These are phyloP conservation scores for Agaricus subrufescens DNA, from an alignment of 768 basidiomycete genomes.

Conservation along the genomic window DNA sequence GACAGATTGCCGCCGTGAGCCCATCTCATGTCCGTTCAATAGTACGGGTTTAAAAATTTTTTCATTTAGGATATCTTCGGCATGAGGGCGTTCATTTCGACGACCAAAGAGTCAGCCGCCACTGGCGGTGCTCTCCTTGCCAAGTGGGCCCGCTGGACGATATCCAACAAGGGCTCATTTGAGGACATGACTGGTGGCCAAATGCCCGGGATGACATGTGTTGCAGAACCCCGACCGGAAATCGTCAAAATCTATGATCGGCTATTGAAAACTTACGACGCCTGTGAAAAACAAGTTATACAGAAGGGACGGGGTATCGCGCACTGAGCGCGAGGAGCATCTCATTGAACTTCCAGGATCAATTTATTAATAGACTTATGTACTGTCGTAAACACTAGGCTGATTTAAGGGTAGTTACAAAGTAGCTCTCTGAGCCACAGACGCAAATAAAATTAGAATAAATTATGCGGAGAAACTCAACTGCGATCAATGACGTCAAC, in stretches of 20 bases:
- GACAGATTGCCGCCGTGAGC: constrained; percentile 61
- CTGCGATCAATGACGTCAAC: background rate
- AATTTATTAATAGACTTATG: too few species aligned
- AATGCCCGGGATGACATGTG: constrained; percentile 50
- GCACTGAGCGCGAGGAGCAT: background rate
- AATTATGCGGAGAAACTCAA: background rate
- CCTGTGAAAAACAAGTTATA: constrained; percentile 52
- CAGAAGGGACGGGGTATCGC: constrained; percentile 9
- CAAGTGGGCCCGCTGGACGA: constrained; percentile 66
- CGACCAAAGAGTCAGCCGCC: constrained; percentile 65
- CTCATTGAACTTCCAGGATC: too few species aligned
- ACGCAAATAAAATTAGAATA: background rate
- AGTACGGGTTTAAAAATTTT: background rate
- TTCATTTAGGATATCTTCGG: constrained; percentile 58
- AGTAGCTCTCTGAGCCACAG: too few species aligned
- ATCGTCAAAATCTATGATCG: constrained; percentile 45
- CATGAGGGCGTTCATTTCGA: constrained; percentile 67
- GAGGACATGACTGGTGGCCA: constrained; percentile 60
- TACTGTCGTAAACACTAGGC: too few species aligned
- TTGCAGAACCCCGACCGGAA: constrained; percentile 51
- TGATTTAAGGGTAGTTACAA: too few species aligned
- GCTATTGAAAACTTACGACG: constrained; percentile 47
- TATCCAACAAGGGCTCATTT: constrained; percentile 43
- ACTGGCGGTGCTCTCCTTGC: constrained; percentile 71
- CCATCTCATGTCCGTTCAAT: background rate